These are phyloP conservation scores for Apocynum venetum DNA, from an alignment of 257 asterid genomes.

Conservation along the genomic window DNA sequence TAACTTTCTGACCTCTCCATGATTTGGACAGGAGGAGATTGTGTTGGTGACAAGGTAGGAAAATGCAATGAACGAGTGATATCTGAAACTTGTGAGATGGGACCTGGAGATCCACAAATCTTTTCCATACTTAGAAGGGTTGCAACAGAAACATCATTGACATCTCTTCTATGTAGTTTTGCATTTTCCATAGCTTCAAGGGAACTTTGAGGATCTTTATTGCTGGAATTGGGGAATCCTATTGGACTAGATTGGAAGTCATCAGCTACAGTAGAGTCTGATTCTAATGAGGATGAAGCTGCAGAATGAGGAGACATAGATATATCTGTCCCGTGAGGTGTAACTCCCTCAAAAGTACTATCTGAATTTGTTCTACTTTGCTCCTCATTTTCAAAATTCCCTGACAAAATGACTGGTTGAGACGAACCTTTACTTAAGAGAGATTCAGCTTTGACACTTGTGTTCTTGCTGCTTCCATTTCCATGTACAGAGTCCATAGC, in stretches of 20 bases:
- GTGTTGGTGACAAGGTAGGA: conserved; percentile 25
- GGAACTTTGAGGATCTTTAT: conserved; percentile 15
- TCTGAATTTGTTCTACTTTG: conserved; percentile 23
- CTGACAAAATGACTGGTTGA: conserved; percentile 14
- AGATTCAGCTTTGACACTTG: conserved; percentile 21
- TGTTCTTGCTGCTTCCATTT: conserved; percentile 18
- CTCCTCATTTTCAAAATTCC: conserved; percentile 22
- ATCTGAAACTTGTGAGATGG: conserved; percentile 33
- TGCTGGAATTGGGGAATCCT: conserved; percentile 16
- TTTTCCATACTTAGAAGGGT: conserved; percentile 27
- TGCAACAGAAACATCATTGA: conserved; percentile 23
- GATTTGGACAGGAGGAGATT: conserved; percentile 46
- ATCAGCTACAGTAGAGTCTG: conserved; percentile 30
- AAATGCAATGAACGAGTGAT: conserved; percentile 28
- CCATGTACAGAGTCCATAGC: conserved; percentile 38
- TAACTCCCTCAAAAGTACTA: conserved; percentile 15
- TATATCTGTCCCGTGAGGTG: conserved; percentile 17
- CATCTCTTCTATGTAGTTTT: conserved; percentile 10
- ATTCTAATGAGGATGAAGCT: conserved; percentile 33
- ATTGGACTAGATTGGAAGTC: conserved; percentile 27
- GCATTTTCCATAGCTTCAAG: conserved; percentile 12
- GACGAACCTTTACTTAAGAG: conserved; percentile 18
- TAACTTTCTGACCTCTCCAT: conserved; percentile 42
- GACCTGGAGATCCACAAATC: conserved; percentile 22
- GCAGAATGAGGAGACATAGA: conserved; percentile 33